Conservation (phyloP, 2,329 filamentous ascomycete species). For the Phymatotrichopsis omnivora region DNA sequence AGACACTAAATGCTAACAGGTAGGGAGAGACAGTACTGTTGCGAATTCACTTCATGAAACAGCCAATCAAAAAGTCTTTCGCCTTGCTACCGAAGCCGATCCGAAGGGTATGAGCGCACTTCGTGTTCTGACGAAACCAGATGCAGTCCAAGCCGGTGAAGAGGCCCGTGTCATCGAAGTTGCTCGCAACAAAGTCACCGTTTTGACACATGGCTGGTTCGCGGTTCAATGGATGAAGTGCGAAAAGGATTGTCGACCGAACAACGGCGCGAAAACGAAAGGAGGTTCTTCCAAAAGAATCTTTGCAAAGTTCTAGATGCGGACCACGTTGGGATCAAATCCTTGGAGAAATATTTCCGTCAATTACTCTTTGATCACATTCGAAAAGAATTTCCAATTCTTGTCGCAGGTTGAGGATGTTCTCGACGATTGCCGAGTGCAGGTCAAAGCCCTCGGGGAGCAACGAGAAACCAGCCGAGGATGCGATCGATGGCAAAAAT, state of each 20-base stretch:
- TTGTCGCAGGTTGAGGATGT: conserved; percentile 37
- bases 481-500: conserved; percentile 36
- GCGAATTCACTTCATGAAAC: conserved; percentile 28
- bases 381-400: conserved; percentile 40
- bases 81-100: conserved; percentile 27
- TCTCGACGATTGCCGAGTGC: conserved; percentile 30
- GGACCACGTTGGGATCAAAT: conserved; percentile 38
- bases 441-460: conserved; percentile 34
- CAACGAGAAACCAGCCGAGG: conserved; percentile 33
- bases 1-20: too few species aligned
- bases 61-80: conserved; percentile 31
- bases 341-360: conserved; percentile 37
- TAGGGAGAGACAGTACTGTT: conserved; percentile 24
- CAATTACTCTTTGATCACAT: conserved; percentile 39
- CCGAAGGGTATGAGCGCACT: conserved; percentile 29
- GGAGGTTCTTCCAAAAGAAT: conserved; percentile 26
- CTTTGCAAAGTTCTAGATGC: conserved; percentile 27
- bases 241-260: conserved; percentile 21
- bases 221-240: conserved; percentile 30
- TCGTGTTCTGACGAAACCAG: conserved; percentile 31
- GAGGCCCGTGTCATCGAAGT: conserved; percentile 26
- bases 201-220: conserved; percentile 30
- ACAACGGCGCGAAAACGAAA: conserved; percentile 27
- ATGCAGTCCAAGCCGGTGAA: conserved; percentile 28
- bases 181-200: conserved; percentile 19